These are phyloP conservation scores for Trifolium repens DNA, from an alignment of 306 rosid species.

Conservation along the genomic window DNA sequence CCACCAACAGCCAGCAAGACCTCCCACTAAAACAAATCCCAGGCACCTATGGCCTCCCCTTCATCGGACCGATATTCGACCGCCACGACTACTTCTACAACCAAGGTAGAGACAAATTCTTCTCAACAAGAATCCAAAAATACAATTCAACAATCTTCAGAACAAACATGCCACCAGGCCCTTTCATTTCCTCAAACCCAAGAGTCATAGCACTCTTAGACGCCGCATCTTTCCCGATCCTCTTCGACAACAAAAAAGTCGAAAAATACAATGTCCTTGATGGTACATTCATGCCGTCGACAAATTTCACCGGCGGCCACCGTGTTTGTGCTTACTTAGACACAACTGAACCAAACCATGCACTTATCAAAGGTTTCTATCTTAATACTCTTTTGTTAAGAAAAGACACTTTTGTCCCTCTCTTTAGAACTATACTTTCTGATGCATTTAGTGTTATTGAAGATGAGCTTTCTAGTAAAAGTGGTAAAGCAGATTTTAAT, in stretches of 20 bases:
- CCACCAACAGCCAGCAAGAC: background rate
- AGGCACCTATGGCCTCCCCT: constrained; percentile 61
- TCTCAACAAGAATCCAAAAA: constrained; percentile 47
- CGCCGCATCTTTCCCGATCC: constrained; percentile 61
- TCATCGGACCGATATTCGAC: constrained; percentile 63
- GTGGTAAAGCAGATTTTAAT: constrained; percentile 43
- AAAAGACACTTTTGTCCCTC: constrained; percentile 56
- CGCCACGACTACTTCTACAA: constrained; percentile 66
- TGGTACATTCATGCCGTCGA: constrained; percentile 88
- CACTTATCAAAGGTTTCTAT: constrained; percentile 50
- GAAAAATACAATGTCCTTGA: constrained; percentile 62
- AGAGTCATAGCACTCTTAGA: constrained; percentile 66
- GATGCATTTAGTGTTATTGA: constrained; percentile 48
- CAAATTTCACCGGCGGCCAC: constrained; percentile 67
- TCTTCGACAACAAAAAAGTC: constrained; percentile 65
- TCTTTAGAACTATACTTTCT: constrained; percentile 41
- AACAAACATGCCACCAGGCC: constrained; percentile 82
- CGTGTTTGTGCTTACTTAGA: constrained; percentile 71
- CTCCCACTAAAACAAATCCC: constrained; percentile 67
- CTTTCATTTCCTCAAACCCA: constrained; percentile 60
- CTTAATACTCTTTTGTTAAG: constrained; percentile 40
- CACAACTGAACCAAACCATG: constrained; percentile 62
- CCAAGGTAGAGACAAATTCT: constrained; percentile 67
- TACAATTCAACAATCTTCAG: constrained; percentile 69
- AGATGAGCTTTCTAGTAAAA: constrained; percentile 25